Percentiles rank a stretch among this genome's conserved stretches.
These are phyloP conservation scores for Multifurca ochricompacta DNA, from an alignment of 768 basidiomycete species.

Conservation along the genomic window DNA sequence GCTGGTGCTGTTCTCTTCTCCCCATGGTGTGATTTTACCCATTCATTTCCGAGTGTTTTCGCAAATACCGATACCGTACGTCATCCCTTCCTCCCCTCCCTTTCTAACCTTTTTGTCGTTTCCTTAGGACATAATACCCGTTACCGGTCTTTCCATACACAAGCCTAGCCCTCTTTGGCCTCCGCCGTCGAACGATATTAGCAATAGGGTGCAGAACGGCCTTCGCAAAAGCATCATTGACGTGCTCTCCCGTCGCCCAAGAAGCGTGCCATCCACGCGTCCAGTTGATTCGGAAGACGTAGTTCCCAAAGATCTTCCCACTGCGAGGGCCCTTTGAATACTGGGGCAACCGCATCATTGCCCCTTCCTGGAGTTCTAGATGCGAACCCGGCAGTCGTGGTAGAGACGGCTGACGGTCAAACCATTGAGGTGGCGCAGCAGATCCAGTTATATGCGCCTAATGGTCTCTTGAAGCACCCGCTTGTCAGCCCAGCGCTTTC, in stretches of 20 bases:
- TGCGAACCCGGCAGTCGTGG: conserved; percentile 37
- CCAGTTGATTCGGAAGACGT: not conserved
- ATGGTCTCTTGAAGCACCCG: conserved; percentile 69
- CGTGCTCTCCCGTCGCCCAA: conserved; percentile 34
- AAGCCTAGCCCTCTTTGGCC: conserved; percentile 77
- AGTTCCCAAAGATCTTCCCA: conserved; percentile 19
- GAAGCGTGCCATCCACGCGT: not conserved
- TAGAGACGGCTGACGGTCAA: conserved; percentile 45
- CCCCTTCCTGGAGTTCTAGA: conserved; percentile 31
- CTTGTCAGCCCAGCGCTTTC: conserved; percentile 73
- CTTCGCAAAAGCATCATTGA: conserved; percentile 57
- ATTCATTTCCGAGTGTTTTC: conserved; percentile 87
- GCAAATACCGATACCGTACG: conserved; percentile 76
- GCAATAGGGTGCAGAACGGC: conserved; percentile 45
- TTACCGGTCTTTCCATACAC: conserved; percentile 68
- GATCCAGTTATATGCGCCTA: conserved; percentile 81
- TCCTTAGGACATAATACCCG: conserved; percentile 67
- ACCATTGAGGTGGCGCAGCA: conserved; percentile 51
- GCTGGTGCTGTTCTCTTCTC: conserved; percentile 87
- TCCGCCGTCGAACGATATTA: conserved; percentile 61
- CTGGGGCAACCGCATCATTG: conserved; percentile 41
- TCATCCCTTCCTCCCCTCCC: not conserved
- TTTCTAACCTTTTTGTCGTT: not conserved
- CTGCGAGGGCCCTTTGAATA: conserved; percentile 34
- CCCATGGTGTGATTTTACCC: conserved; percentile 92